phyloP scores from a whole-genome alignment of 768 basidiomycete genomes.

The Tylopilus cervinicoccineus region DNA sequence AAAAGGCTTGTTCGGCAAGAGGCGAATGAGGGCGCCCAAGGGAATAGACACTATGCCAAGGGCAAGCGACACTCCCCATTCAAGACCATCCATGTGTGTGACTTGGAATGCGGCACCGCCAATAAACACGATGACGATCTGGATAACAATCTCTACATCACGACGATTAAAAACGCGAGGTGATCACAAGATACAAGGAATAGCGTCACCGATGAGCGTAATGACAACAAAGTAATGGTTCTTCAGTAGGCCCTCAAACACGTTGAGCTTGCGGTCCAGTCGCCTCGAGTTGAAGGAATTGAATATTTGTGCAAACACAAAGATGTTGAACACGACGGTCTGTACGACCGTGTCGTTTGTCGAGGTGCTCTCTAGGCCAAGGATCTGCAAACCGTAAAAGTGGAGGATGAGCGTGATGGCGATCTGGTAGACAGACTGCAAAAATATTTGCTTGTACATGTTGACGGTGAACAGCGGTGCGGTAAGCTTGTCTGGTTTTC shows the following conservation, averaged over 20 bases:
- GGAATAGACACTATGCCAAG: constrained; percentile 87
- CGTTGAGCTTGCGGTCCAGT: constrained; percentile 80
- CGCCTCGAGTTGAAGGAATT: constrained; percentile 91
- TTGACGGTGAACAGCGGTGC: constrained; percentile 87
- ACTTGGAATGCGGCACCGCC: constrained; percentile 93
- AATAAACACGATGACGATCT: constrained; percentile 86
- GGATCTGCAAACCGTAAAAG: constrained; percentile 72
- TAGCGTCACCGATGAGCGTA: constrained; percentile 71
- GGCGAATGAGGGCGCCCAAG: constrained; percentile 75
- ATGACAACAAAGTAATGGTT: constrained; percentile 87
- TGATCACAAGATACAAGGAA: background rate
- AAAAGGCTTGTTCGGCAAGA: constrained; percentile 77
- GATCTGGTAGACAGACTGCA: constrained; percentile 88
- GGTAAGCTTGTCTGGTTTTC: constrained; percentile 87
- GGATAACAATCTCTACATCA: constrained; percentile 73
- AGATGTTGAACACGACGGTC: constrained; percentile 96
- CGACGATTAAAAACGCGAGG: constrained; percentile 3
- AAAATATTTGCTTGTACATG: constrained; percentile 96
- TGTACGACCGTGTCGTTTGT: constrained; percentile 49
- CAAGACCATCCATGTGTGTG: constrained; percentile 66
- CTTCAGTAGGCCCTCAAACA: constrained; percentile 74
- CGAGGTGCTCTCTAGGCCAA: constrained; percentile 45
- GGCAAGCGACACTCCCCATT: constrained; percentile 92
- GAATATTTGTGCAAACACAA: constrained; percentile 97
- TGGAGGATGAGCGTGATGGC: constrained; percentile 83